Evolutionary conservation across 129 eudicot species (phyloP), one percentile per base, ranked within the genome.

Genomic region (Centaurea solstitialis): DNA sequence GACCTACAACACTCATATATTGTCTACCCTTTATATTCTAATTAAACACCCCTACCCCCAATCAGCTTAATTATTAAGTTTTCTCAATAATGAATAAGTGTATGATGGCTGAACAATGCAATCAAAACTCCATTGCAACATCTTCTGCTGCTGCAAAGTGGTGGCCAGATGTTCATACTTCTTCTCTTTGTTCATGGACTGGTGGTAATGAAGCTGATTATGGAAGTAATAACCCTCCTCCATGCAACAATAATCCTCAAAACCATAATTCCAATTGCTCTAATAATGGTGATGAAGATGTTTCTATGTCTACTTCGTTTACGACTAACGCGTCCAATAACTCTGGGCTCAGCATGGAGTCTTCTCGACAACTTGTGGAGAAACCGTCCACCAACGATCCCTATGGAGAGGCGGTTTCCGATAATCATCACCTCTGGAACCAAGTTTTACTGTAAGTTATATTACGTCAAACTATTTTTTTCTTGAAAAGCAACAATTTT

Each of bases 371-470:
- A 20, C 87, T 88, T 18, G 85, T 70, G 6, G 89, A 88, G 74
- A 82, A 78, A 81, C 62, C 76, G 15, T 77, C 90, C 30, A 39
- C 72, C n/a, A 89, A 77, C 30, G 93, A 89, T 41, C 67, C 80
- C 45, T 74, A 86, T 70, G 90, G 88, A 37, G 93, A 89, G 78
- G 87, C 89, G 43, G 90, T 86, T 79, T 84, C 88, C 37, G 84
- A 89, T 72, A 85, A 89, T 84, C 93, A 85, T 84, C 93, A 85
- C 21, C 79, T 87, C 2, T 89, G 93, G 93, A 89, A 82, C 71
- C 93, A 89, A 81, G 87, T 87, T 76, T 68, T 89, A 30, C 23
- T 89, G 90, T 89, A 82, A 84, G 93, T 85, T 82, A 8, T 26
- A 26, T 21, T 40, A 59, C 12, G 24, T 70, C 35, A 70, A 70